A percentile compares a stretch with the other conserved stretches of the same genome.
These are phyloP conservation scores for Helicocarpus griseus DNA, from an alignment of 2,329 filamentous ascomycete species.

Conservation along the genomic window DNA sequence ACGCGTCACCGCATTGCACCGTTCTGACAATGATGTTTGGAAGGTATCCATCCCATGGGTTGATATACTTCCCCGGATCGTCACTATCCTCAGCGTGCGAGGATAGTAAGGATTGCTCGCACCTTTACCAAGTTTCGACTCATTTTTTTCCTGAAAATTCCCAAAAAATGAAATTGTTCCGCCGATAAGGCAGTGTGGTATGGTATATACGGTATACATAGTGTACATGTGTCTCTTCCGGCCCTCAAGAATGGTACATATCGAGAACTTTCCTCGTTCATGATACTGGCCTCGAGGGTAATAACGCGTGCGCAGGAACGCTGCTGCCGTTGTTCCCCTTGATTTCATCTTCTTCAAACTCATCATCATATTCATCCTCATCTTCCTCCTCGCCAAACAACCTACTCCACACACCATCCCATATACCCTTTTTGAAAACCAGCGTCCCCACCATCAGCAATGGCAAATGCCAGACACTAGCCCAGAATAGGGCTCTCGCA, in stretches of 20 bases:
- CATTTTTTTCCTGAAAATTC: no score
- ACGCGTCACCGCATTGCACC: no score
- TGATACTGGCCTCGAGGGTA: neutral
- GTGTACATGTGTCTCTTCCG: neutral
- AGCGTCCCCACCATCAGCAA: constrained; percentile 82
- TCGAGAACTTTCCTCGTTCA: no score
- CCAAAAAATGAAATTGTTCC: neutral
- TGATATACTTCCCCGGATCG: no score
- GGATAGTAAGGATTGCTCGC: no score
- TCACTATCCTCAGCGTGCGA: no score
- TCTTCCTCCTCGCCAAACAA: constrained; percentile 51
- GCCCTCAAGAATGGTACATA: neutral
- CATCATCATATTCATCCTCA: constrained; percentile 44
- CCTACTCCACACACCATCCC: constrained; percentile 68
- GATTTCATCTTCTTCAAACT: constrained; percentile 12
- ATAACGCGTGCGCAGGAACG: neutral
- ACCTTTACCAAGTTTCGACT: no score
- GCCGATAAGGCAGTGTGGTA: neutral
- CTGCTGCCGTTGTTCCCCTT: neutral
- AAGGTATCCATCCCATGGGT: no score
- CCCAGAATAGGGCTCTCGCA: constrained; percentile 86
- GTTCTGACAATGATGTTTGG: no score
- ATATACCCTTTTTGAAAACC: constrained; percentile 86
- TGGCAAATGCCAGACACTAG: constrained; percentile 92
- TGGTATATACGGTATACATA: neutral